Conservation (phyloP, 495 filamentous ascomycete genomes). For the Xylaria bambusicola region DNA sequence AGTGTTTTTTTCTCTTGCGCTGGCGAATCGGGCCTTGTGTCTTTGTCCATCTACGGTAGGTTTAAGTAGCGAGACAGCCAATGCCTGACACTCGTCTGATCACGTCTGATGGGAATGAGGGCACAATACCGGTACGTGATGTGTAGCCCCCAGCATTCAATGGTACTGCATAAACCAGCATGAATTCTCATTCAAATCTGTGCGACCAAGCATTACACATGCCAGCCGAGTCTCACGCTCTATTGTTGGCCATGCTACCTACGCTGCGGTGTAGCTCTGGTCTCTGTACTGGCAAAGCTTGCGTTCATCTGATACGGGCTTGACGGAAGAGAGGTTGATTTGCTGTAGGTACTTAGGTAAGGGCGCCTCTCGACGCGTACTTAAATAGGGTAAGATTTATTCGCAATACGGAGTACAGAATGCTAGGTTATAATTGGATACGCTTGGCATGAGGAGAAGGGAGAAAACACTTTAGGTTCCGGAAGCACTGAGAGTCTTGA, state of each 20-base stretch:
- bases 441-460: slow-evolving; percentile 1
- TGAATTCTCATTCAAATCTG: slow-evolving; percentile 2
- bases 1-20: background rate
- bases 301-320: too few relatives aligned
- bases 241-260: background rate
- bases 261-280: background rate
- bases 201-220: slow-evolving; percentile 8
- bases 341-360: too few relatives aligned
- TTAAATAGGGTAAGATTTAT: too few relatives aligned
- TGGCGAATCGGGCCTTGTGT: background rate
- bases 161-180: slow-evolving; percentile 4
- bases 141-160: slow-evolving; percentile 1
- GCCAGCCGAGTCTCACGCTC: background rate
- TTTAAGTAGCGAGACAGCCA: slow-evolving; percentile 27
- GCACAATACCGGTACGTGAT: background rate
- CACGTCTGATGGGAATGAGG: slow-evolving; percentile 26
- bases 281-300: background rate
- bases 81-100: slow-evolving; percentile 27
- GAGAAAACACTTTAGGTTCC: background rate
- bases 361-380: too few relatives aligned
- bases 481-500: slow-evolving; percentile 7
- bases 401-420: background rate
- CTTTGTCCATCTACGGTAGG: background rate
- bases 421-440: background rate
- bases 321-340: too few relatives aligned